Percentiles rank a stretch among this genome's conserved stretches.
Conservation (phyloP, 108 stramenopile species). For the Conticribra weissflogii region DNA sequence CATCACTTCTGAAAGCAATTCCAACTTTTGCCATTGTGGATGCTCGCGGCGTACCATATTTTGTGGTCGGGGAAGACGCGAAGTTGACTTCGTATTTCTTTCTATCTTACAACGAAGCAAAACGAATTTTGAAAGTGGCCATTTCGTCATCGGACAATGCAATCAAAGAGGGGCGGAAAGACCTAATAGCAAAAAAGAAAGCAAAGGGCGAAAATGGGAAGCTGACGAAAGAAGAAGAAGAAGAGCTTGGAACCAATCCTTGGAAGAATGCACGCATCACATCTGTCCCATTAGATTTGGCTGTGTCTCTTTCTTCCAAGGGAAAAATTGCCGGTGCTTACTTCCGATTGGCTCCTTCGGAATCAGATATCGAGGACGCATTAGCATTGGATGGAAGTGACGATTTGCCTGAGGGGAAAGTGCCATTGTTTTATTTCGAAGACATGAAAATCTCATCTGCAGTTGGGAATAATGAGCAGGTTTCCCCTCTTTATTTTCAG, state of each 20-base stretch:
- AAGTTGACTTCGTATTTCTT: constrained; percentile 87
- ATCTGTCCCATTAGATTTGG: constrained; percentile 78
- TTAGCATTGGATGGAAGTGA: constrained; percentile 52
- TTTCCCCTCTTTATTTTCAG: constrained; percentile 71
- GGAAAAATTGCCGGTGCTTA: constrained; percentile 60
- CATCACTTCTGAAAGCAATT: constrained; percentile 41
- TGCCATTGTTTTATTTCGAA: constrained; percentile 79
- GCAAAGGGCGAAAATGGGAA: constrained; percentile 40
- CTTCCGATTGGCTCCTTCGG: constrained; percentile 71
- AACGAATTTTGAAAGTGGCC: constrained; percentile 68
- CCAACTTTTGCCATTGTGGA: constrained; percentile 85
- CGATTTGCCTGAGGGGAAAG: constrained; percentile 83
- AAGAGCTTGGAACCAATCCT: constrained; percentile 62
- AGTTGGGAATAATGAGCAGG: not conserved
- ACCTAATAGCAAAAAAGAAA: constrained; percentile 17
- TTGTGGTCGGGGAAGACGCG: constrained; percentile 87
- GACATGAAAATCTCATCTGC: constrained; percentile 56
- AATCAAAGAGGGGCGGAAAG: constrained; percentile 46
- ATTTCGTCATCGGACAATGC: constrained; percentile 60
- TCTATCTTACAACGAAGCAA: constrained; percentile 67
- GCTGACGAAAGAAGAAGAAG: constrained; percentile 52
- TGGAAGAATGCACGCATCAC: constrained; percentile 75
- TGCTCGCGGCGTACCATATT: constrained; percentile 70
- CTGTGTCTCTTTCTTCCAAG: constrained; percentile 66
- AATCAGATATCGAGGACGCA: constrained; percentile 72